phyloP scores from a whole-genome alignment of 306 rosid species.

The Vigna nakashimae region DNA sequence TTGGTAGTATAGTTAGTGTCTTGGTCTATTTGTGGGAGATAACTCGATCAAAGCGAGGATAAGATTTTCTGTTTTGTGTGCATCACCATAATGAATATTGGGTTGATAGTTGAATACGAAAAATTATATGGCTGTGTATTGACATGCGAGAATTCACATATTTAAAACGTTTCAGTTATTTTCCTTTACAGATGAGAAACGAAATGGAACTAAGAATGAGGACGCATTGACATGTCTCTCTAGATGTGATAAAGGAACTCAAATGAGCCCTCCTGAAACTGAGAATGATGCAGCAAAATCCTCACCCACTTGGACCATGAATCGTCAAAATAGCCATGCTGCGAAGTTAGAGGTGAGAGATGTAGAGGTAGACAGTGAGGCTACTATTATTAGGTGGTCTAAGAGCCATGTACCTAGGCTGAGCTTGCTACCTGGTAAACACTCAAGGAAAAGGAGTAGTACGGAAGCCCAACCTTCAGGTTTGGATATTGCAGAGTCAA shows the following conservation, averaged over 20 bases:
- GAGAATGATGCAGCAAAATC: constrained; percentile 50
- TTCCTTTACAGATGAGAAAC: constrained; percentile 57
- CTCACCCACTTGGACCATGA: constrained; percentile 43
- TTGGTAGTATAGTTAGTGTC: not conserved
- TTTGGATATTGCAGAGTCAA: constrained; percentile 63
- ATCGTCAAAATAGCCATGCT: constrained; percentile 46
- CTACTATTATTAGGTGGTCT: constrained; percentile 55
- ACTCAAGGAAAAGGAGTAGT: constrained; percentile 43
- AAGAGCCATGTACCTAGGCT: constrained; percentile 48
- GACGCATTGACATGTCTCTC: constrained; percentile 49
- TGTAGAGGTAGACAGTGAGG: constrained; percentile 78
- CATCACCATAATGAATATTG: not conserved
- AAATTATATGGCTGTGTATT: not conserved
- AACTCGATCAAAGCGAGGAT: not conserved
- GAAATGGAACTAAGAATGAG: constrained; percentile 47
- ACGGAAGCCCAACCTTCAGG: constrained; percentile 51
- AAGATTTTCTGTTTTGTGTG: not conserved
- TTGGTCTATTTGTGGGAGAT: not conserved
- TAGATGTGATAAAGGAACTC: constrained; percentile 71
- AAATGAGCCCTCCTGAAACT: constrained; percentile 62
- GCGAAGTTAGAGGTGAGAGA: constrained; percentile 70
- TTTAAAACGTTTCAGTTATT: constrained; percentile 17
- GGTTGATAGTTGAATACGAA: not conserved
- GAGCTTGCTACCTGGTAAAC: constrained; percentile 41
- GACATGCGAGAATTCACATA: constrained; percentile 30